Percentiles rank a stretch among this genome's conserved stretches.
Evolutionary conservation across 345 rosid genomes (phyloP).

Genomic region (Hibiscus trionum): DNA sequence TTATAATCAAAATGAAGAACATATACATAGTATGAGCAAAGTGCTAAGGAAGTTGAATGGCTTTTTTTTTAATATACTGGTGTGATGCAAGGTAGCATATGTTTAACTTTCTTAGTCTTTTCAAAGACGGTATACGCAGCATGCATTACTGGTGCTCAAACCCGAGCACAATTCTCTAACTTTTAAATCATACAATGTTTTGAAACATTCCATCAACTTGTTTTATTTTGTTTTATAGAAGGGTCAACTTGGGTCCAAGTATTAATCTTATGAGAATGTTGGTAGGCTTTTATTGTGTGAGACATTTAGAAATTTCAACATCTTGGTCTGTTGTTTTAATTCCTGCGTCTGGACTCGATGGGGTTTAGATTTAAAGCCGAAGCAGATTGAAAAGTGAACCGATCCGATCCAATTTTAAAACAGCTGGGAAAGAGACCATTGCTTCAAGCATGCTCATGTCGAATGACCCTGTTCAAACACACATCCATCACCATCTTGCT

Average conservation of each 20-base stretch:
- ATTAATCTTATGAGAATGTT: not conserved
- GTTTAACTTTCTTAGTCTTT: too few relatives aligned
- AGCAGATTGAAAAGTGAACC: not conserved
- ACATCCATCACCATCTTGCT: too few relatives aligned
- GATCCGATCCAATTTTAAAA: not conserved
- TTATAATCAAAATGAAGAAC: slow-evolving; percentile 18
- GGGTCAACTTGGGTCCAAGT: not conserved
- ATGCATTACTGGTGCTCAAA: not conserved
- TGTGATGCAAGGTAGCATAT: too few relatives aligned
- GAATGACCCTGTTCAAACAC: not conserved
- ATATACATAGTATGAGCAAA: not conserved
- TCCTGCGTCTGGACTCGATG: not conserved
- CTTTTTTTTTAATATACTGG: not conserved
- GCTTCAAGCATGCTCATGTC: not conserved
- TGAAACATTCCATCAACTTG: not conserved
- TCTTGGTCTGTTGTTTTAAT: not conserved
- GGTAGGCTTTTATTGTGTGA: not conserved
- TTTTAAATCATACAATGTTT: not conserved
- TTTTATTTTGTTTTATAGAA: not conserved
- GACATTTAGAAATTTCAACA: not conserved
- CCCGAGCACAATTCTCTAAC: not conserved
- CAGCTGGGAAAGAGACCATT: not conserved
- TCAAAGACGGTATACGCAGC: too few relatives aligned
- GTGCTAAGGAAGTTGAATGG: slow-evolving; percentile 7
- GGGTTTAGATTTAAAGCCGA: not conserved